Percentiles rank a stretch among this genome's conserved stretches.
phyloP scores from a whole-genome alignment of 208 protist species.

The Lotmaria passim region DNA sequence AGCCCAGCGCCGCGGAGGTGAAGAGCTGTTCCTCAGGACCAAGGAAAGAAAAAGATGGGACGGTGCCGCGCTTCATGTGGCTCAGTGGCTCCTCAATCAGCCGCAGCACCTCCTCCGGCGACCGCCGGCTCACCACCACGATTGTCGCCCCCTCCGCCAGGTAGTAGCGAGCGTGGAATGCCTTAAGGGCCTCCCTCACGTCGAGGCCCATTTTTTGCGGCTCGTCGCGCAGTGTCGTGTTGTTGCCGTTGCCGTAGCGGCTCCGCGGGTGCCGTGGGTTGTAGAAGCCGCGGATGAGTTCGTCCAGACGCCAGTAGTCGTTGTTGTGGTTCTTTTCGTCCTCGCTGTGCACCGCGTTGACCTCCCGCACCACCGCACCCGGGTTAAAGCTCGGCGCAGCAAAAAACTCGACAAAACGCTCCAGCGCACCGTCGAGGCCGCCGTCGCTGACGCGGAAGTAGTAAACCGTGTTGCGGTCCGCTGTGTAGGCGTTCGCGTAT shows the following conservation, averaged over 20 bases:
- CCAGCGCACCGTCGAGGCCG: conserved; percentile 82
- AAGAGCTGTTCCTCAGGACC: conserved; percentile 34
- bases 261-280: conserved; percentile 69
- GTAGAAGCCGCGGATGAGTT: conserved; percentile 64
- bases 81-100: conserved; percentile 51
- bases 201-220: conserved; percentile 57
- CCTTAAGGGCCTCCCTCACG: conserved; percentile 62
- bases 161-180: conserved; percentile 63
- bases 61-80: conserved; percentile 45
- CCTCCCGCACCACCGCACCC: conserved; percentile 79
- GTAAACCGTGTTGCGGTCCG: conserved; percentile 79
- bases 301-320: conserved; percentile 83
- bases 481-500: conserved; percentile 88
- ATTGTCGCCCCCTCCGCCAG: conserved; percentile 27
- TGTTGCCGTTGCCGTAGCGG: conserved; percentile 91
- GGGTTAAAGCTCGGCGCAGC: conserved; percentile 87
- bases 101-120: conserved; percentile 44
- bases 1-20: conserved; percentile 10
- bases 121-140: conserved; percentile 50
- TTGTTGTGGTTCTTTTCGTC: conserved; percentile 91
- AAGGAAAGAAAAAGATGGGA: conserved; percentile 37
- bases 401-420: conserved; percentile 95
- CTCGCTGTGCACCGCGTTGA: conserved; percentile 94
- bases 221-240: conserved; percentile 74
- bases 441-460: conserved; percentile 84